Conservation (phyloP, 2,329 filamentous ascomycete species). For the Elsinoe arachidis region DNA sequence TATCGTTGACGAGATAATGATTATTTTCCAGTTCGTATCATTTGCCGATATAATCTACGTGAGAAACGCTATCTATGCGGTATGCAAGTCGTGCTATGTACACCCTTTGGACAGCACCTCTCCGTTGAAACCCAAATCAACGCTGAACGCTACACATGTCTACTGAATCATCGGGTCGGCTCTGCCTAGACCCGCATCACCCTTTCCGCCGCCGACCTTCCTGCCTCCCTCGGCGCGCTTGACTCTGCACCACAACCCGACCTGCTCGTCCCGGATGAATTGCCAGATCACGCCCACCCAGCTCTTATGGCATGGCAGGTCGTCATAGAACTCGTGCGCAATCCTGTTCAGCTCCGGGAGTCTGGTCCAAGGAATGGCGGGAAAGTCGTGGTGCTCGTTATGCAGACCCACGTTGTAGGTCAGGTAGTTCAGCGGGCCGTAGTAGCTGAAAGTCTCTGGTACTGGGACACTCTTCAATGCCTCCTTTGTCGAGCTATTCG, state of each 20-base stretch:
- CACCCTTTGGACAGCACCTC: background rate
- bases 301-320: conserved; percentile 76
- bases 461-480: conserved; percentile 41
- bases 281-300: conserved; percentile 94
- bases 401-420: conserved; percentile 97
- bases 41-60: background rate
- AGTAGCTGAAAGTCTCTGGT: conserved; percentile 96
- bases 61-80: background rate
- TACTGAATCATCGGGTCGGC: conserved; percentile 12
- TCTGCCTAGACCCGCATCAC: conserved; percentile 37
- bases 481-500: conserved; percentile 17
- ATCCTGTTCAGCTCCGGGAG: conserved; percentile 69
- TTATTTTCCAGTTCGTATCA: background rate
- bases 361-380: conserved; percentile 88
- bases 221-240: conserved; percentile 76
- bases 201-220: conserved; percentile 46
- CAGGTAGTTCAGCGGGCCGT: conserved; percentile 80
- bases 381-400: conserved; percentile 99
- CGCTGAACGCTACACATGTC: background rate
- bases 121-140: background rate
- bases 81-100: background rate
- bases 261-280: conserved; percentile 82
- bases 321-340: conserved; percentile 84
- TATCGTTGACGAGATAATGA: background rate
- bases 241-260: conserved; percentile 84